Evolutionary conservation across 805 yeast species (phyloP).

Genomic region (Saccharomycopsis capsularis): DNA sequence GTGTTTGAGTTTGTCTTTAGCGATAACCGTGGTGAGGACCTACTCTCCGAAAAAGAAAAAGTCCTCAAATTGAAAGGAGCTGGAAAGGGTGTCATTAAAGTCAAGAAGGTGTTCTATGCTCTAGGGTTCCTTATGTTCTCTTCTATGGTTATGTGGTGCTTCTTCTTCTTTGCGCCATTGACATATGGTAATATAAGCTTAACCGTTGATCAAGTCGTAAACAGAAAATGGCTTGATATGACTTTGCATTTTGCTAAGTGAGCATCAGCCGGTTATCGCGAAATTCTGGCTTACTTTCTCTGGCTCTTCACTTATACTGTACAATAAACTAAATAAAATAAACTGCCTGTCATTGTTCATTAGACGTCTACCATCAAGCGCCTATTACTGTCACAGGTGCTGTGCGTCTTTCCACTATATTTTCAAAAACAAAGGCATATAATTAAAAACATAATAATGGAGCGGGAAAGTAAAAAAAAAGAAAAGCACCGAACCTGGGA

Average conservation of each 20-base stretch:
- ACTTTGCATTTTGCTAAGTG: conserved; percentile 79
- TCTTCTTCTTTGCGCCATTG: conserved; percentile 71
- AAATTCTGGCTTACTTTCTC: background rate
- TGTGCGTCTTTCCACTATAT: background rate
- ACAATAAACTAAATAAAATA: no score
- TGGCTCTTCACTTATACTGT: no score
- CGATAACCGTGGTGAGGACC: conserved; percentile 36
- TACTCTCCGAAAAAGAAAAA: conserved; percentile 32
- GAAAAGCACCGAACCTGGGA: no score
- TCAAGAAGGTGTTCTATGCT: conserved; percentile 32
- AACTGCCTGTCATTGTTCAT: background rate
- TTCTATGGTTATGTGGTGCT: conserved; percentile 49
- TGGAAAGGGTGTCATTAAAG: conserved; percentile 25
- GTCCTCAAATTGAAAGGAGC: conserved; percentile 23
- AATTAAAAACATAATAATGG: no score
- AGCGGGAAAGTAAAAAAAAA: no score
- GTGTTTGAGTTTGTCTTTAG: conserved; percentile 71
- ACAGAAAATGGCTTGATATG: conserved; percentile 76
- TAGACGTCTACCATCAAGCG: background rate
- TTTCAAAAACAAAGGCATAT: no score
- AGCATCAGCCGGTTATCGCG: background rate
- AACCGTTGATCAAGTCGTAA: conserved; percentile 52
- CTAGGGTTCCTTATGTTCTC: conserved; percentile 37
- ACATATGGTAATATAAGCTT: conserved; percentile 74
- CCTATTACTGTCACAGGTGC: background rate